Percentiles rank a stretch among this genome's conserved stretches.
phyloP scores from a whole-genome alignment of 106 monocot species.

The Dioscorea dumetorum region DNA sequence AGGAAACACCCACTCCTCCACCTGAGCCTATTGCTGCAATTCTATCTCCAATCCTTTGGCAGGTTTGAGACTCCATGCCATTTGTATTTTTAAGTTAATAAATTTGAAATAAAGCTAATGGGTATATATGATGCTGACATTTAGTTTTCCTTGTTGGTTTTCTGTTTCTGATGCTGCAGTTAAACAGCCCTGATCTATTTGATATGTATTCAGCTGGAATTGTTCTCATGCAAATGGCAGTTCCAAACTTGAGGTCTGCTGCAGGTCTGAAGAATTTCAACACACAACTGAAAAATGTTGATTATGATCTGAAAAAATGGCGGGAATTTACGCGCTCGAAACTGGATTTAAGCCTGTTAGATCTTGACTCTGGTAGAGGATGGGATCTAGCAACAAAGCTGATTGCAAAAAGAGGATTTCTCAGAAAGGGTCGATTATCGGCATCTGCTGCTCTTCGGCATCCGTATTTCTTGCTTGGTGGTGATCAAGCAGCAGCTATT shows the following conservation, averaged over 20 bases:
- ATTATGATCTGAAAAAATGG: slow-evolving; percentile 66
- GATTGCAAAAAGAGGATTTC: slow-evolving; percentile 53
- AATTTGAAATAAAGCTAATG: neutral
- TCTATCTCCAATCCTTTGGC: slow-evolving; percentile 87
- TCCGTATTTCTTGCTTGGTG: slow-evolving; percentile 83
- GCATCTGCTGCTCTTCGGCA: slow-evolving; percentile 79
- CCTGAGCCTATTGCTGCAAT: slow-evolving; percentile 90
- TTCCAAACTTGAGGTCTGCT: slow-evolving; percentile 55
- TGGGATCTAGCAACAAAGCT: slow-evolving; percentile 74
- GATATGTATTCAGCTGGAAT: slow-evolving; percentile 96
- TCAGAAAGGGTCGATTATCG: slow-evolving; percentile 60
- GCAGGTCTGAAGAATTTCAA: slow-evolving; percentile 85
- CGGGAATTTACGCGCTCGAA: slow-evolving; percentile 39
- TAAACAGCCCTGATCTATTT: slow-evolving; percentile 89
- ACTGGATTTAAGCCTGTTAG: slow-evolving; percentile 47
- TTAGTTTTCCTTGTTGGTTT: neutral
- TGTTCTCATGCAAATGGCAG: slow-evolving; percentile 88
- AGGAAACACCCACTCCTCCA: slow-evolving; percentile 85
- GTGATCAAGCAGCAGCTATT: slow-evolving; percentile 85
- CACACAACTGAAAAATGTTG: slow-evolving; percentile 56
- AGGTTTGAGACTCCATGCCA: slow-evolving; percentile 28
- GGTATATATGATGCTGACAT: neutral
- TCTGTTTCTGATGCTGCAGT: slow-evolving; percentile 32
- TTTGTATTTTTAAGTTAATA: neutral
- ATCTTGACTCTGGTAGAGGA: slow-evolving; percentile 61